Percentiles rank a stretch among this genome's conserved stretches.
phyloP scores from a whole-genome alignment of 192 early-diverging fungal species.

The Paraglomus occultum region DNA sequence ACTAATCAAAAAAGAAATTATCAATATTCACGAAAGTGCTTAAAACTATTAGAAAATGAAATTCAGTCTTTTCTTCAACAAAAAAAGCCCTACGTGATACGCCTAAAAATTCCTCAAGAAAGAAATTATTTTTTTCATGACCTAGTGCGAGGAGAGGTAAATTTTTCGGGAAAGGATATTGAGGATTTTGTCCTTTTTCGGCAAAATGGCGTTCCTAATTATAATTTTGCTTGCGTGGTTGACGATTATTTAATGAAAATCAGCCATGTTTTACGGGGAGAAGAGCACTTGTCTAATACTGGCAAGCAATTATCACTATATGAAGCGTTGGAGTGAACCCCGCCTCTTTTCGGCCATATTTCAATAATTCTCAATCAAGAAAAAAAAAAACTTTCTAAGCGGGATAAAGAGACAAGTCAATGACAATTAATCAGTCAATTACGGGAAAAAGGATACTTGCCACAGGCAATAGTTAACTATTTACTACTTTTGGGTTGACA shows the following conservation, averaged over 20 bases:
- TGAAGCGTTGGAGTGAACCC: slow-evolving; percentile 71
- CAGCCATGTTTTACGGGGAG: slow-evolving; percentile 89
- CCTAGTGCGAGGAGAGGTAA: slow-evolving; percentile 69
- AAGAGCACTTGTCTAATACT: slow-evolving; percentile 42
- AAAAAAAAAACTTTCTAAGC: slow-evolving; percentile 83
- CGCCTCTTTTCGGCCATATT: slow-evolving; percentile 80
- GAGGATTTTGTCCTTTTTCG: slow-evolving; percentile 91
- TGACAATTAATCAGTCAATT: slow-evolving; percentile 19
- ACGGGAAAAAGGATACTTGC: slow-evolving; percentile 71
- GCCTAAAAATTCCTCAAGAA: slow-evolving; percentile 63
- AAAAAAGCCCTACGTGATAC: slow-evolving; percentile 63
- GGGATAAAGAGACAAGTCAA: slow-evolving; percentile 35
- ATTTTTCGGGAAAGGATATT: slow-evolving; percentile 65
- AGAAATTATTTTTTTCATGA: slow-evolving; percentile 58
- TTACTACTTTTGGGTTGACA: slow-evolving; percentile 81
- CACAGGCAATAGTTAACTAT: slow-evolving; percentile 84
- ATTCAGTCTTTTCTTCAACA: slow-evolving; percentile 54
- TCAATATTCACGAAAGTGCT: slow-evolving; percentile 80
- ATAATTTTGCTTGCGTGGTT: slow-evolving; percentile 90
- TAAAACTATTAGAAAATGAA: slow-evolving; percentile 59
- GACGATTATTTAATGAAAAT: slow-evolving; percentile 91
- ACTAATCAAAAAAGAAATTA: slow-evolving; percentile 49
- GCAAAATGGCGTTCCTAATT: slow-evolving; percentile 85
- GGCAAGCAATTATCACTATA: slow-evolving; percentile 82
- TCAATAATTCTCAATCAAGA: slow-evolving; percentile 83